Evolutionary conservation across 202 grass and related monocot species (phyloP).

Genomic region (Zizania palustris): DNA sequence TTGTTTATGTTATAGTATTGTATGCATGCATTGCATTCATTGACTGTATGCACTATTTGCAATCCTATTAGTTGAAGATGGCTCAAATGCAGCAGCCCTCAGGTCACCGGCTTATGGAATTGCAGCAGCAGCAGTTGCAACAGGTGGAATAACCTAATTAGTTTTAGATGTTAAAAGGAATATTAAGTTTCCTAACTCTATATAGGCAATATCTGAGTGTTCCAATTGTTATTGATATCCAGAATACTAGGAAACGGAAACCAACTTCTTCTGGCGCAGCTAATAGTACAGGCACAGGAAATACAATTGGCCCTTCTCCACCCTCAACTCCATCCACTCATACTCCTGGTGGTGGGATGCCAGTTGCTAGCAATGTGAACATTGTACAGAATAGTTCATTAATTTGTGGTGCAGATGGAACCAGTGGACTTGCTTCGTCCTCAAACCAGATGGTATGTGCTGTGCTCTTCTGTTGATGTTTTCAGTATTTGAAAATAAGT

Average conservation of each 20-base stretch:
- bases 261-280: conserved; percentile 91
- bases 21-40: conserved; percentile 17
- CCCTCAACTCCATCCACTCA: conserved; percentile 96
- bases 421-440: conserved; percentile 76
- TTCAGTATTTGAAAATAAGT: conserved; percentile 23
- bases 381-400: conserved; percentile 72
- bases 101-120: conserved; percentile 66
- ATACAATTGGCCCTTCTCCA: conserved; percentile 75
- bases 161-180: conserved; percentile 21
- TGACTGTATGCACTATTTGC: conserved; percentile 41
- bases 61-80: conserved; percentile 67
- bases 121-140: conserved; percentile 74
- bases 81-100: conserved; percentile 80
- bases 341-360: conserved; percentile 75
- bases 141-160: conserved; percentile 51
- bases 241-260: conserved; percentile 88
- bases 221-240: conserved; percentile 39
- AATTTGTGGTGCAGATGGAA: conserved; percentile 65
- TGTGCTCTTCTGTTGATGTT: conserved; percentile 35
- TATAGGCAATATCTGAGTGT: conserved; percentile 24
- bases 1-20: neutral
- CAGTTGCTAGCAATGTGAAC: conserved; percentile 58
- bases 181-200: conserved; percentile 24
- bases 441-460: conserved; percentile 81
- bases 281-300: conserved; percentile 96